Base-by-base conservation (phyloP, 805 yeast genomes). In the Pichia gijzeniarum region DNA sequence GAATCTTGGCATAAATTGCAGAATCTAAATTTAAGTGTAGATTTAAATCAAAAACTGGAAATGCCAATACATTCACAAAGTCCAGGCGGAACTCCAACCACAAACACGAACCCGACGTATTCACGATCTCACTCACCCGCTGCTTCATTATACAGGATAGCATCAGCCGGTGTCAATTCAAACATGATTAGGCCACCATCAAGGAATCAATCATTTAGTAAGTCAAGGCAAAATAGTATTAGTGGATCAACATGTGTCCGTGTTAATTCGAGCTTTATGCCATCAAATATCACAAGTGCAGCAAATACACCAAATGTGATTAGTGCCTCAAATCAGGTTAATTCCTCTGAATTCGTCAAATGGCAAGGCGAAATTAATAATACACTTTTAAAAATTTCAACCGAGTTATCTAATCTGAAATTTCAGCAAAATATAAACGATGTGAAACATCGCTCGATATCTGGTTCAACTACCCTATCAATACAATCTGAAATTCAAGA, bases 1-100 rank as follows among this genome's bases (percentile, higher is more conserved):
- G 75, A 71, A 52, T 64, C 82, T 35, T 86, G 90, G 89, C 83
- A 80, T 60, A 88, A 80, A 58, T 42, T 42, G n/a, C 41, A 44
- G 18, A 14, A 34, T 27, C 19, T 44, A 10, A 33, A 38, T 34
- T 9, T 22, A 18, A 40, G 38, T 17, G 5, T 17, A 34, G 34
- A 19, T 22, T n/a, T 34, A 13, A 35, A 25, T 25, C 22, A 19
- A n/a, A 19, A 16, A 4, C 43, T 18, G 8, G 31, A 25, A 37
- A 40, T 14, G 14, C 8, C 13, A 30, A n/a, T 6, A 30, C 14
- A 30, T 30, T 13, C 33, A 30, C 33, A 30, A 30, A 6, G 6
- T 13, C 14, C 33, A n/a, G 13, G 8, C 5, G 5, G 5, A 5
- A 30, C 33, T 30, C 33, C 28, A 14, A 28, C 21, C 9, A 31